These are phyloP conservation scores for Pittosporum tobira DNA, from an alignment of 129 eudicot genomes.

Conservation along the genomic window DNA sequence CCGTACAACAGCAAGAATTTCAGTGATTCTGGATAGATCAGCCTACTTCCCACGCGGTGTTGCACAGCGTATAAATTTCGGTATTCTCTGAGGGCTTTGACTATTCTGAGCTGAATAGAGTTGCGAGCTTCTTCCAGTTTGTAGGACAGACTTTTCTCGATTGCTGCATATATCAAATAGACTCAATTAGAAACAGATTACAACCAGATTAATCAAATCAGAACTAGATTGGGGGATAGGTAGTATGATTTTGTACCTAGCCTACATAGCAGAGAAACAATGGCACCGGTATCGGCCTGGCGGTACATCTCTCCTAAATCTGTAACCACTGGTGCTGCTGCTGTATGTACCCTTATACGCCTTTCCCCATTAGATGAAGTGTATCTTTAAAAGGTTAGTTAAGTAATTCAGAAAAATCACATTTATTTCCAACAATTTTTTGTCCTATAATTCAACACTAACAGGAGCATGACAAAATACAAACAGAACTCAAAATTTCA, in stretches of 20 bases:
- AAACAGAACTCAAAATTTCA: not conserved
- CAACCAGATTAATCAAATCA: not conserved
- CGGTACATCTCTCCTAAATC: slow-evolving; percentile 98
- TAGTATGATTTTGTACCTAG: slow-evolving; percentile 45
- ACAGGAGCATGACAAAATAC: not conserved
- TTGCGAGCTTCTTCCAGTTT: slow-evolving; percentile 88
- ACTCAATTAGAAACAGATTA: slow-evolving; percentile 11
- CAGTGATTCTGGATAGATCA: slow-evolving; percentile 96
- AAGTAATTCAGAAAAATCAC: slow-evolving; percentile 23
- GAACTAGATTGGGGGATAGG: not conserved
- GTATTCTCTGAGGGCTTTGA: slow-evolving; percentile 88
- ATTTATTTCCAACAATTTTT: not conserved
- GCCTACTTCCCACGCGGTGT: slow-evolving; percentile 74
- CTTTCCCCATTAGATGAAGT: slow-evolving; percentile 97
- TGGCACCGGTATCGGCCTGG: slow-evolving; percentile 91
- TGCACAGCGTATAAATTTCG: slow-evolving; percentile 83
- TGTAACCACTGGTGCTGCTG: slow-evolving; percentile 95
- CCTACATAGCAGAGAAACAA: slow-evolving; percentile 69
- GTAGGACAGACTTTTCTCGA: slow-evolving; percentile 73
- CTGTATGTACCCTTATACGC: slow-evolving; percentile 98
- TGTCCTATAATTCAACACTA: not conserved
- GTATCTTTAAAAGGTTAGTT: slow-evolving; percentile 74
- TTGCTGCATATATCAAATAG: slow-evolving; percentile 45
- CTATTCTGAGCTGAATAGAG: slow-evolving; percentile 54
- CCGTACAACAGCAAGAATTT: slow-evolving; percentile 73